A percentile compares a stretch with the other conserved stretches of the same genome.
Conservation (phyloP, 148 eudicot genomes). For the Gaultheria prostrata region DNA sequence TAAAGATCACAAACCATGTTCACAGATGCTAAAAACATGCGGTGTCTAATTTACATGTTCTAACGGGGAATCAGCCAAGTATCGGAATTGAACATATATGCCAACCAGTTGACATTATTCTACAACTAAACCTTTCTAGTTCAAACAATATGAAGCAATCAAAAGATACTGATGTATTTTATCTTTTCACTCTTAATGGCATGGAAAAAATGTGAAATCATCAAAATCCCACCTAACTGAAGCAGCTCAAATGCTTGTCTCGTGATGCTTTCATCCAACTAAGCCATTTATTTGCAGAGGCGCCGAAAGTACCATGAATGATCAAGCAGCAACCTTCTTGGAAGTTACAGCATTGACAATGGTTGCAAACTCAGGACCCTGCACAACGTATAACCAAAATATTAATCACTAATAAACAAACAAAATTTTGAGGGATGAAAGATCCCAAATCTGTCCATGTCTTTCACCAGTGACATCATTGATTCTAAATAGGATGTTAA, state of each 20-base stretch:
- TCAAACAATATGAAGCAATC: slow-evolving; percentile 16
- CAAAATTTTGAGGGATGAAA: background rate
- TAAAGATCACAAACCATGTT: background rate
- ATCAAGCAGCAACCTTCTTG: slow-evolving; percentile 91
- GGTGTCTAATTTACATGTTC: background rate
- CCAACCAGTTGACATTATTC: slow-evolving; percentile 12
- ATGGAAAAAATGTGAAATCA: slow-evolving; percentile 3
- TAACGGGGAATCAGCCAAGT: background rate
- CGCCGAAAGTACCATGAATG: slow-evolving; percentile 11
- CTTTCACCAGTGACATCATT: background rate
- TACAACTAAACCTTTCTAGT: background rate
- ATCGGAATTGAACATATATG: background rate
- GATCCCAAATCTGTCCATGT: background rate
- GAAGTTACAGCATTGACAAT: slow-evolving; percentile 83
- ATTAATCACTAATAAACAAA: background rate
- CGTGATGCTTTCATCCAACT: slow-evolving; percentile 5
- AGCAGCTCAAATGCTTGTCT: background rate
- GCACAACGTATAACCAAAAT: slow-evolving; percentile 25
- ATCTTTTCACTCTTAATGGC: slow-evolving; percentile 11
- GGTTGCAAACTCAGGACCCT: slow-evolving; percentile 96
- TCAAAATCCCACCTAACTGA: slow-evolving; percentile 19
- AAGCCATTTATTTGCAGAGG: slow-evolving; percentile 16
- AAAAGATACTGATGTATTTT: slow-evolving; percentile 2
- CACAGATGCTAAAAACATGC: background rate
- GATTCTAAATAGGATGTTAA: background rate